Base-by-base conservation (phyloP, 345 rosid species). In the sweet orange (Citrus sinensis) region DNA sequence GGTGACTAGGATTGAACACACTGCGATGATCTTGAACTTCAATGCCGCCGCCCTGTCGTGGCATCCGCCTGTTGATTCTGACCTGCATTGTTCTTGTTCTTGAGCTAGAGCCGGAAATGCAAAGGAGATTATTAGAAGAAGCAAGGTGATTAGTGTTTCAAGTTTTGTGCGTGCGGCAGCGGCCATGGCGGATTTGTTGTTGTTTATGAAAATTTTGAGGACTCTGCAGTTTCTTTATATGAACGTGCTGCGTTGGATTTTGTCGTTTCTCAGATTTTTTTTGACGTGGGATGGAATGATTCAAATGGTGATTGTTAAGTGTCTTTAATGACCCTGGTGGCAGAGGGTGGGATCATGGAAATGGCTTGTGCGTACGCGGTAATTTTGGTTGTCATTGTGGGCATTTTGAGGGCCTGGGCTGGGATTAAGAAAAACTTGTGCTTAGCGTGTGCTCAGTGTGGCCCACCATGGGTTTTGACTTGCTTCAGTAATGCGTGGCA, bases 1-100 rank as follows among this genome's bases (percentile, higher is more conserved):
- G 5, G 86, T 60, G 0, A 62, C 76, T 29, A 86, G 72, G 9
- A 86, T 88, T 14, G 89, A 80, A 7, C 16, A 7, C 35, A 83
- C 76, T 9, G 87, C 89, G 6, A 83, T 74, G 72, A 81, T 0
- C 79, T 88, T 86, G 54, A 83, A 73, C 25, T 84, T 78, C 35
- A 81, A 34, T 0, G 87, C 69, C 34, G 80, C 74, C 20, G 68
- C 78, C 72, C 54, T 46, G 79, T 82, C 27, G 49, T 79, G 39
- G 55, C 90, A 84, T 5, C 54, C 42, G 19, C 78, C 74, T 5
- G 4, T 11, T 1, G 67, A 19, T 54, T 49, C 54, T 0, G 71
- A 55, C 16, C 40, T 32, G 75, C 86, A 80, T 73, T 73, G 75
- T 24, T 46, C 51, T 13, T 5, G 39, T 46, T 66, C 64, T 49